phyloP scores from a whole-genome alignment of 257 asterid species.

The Avicennia marina region DNA sequence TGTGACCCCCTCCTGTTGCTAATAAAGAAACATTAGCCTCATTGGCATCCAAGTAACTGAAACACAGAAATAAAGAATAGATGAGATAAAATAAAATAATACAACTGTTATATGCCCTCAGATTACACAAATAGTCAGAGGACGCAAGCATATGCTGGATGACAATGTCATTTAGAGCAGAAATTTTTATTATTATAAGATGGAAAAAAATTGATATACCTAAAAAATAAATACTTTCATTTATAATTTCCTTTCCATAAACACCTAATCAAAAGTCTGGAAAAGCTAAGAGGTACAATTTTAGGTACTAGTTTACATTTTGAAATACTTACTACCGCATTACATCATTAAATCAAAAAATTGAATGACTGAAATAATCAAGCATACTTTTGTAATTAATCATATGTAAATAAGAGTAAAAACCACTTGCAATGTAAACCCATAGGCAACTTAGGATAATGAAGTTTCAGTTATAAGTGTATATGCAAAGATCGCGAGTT shows the following conservation, averaged over 20 bases:
- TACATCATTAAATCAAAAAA: not conserved
- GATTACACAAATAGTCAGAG: not conserved
- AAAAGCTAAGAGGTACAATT: not conserved
- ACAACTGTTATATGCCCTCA: not conserved
- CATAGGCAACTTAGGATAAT: not conserved
- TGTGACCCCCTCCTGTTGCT: constrained; percentile 42
- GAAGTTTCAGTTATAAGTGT: not conserved
- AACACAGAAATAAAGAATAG: constrained; percentile 13
- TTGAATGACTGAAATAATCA: not conserved
- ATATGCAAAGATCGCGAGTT: not conserved
- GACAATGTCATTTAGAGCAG: not conserved
- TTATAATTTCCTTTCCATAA: not conserved
- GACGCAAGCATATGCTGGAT: constrained; percentile 3
- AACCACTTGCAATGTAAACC: not conserved
- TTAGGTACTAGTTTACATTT: not conserved
- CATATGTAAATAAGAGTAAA: not conserved
- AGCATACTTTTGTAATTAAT: not conserved
- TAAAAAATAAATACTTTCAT: not conserved
- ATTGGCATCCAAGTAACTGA: constrained; percentile 42
- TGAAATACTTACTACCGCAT: constrained; percentile 4
- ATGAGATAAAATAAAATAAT: not conserved
- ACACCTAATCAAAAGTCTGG: not conserved
- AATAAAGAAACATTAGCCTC: constrained; percentile 36
- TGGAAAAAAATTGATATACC: not conserved
- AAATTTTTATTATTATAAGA: not conserved